Conservation (phyloP, 2,329 filamentous ascomycete genomes). For the Ascochyta lentis region DNA sequence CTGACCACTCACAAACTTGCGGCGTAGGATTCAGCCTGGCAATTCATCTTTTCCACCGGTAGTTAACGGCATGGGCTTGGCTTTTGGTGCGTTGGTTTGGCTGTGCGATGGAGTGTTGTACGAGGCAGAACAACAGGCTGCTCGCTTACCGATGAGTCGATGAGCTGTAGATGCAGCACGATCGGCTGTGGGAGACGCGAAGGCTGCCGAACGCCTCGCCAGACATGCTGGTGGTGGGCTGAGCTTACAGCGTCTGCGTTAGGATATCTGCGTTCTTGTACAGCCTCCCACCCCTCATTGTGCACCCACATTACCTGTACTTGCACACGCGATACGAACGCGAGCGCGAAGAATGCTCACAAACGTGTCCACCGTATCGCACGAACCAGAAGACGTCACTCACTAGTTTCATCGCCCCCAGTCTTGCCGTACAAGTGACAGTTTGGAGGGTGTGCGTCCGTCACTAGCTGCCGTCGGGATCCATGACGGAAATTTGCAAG, state of each 20-base stretch:
- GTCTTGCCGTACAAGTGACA: conserved; percentile 7
- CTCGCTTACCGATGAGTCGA: background rate
- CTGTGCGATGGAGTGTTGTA: conserved; percentile 11
- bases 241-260: conserved; percentile 3
- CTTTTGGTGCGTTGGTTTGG: background rate
- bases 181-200: background rate
- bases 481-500: conserved; percentile 16
- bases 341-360: conserved; percentile 11
- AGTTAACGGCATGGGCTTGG: conserved; percentile 5
- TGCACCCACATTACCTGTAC: conserved; percentile 14
- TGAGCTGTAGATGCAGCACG: background rate
- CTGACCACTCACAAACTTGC: conserved; percentile 1
- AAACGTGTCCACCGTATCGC: conserved; percentile 5
- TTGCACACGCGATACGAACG: conserved; percentile 5
- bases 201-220: conserved; percentile 3
- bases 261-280: conserved; percentile 12
- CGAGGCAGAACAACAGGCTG: conserved; percentile 14
- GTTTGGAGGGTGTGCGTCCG: conserved; percentile 3
- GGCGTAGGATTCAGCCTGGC: conserved; percentile 1
- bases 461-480: conserved; percentile 17
- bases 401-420: conserved; percentile 4
- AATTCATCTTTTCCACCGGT: background rate
- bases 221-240: background rate
- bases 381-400: conserved; percentile 1
- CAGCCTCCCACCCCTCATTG: conserved; percentile 14